phyloP scores from a whole-genome alignment of 371 early-diverging fungal species.

The Basidiobolus meristosporus region DNA sequence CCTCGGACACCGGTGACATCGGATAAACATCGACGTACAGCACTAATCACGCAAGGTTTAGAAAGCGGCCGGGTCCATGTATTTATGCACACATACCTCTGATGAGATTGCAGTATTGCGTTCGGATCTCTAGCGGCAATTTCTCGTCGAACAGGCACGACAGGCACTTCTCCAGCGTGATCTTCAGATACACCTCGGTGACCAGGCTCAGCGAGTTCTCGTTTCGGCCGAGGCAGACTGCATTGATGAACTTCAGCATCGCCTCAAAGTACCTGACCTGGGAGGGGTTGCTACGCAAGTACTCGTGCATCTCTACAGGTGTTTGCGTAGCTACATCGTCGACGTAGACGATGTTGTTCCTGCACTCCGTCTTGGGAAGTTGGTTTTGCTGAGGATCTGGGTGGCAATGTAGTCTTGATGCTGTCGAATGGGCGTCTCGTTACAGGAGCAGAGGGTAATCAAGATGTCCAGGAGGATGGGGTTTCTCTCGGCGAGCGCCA shows the following conservation, averaged over 20 bases:
- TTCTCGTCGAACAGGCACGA: constrained; percentile 12
- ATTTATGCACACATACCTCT: constrained; percentile 16
- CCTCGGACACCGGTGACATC: too few species aligned
- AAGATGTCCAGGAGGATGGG: constrained; percentile 11
- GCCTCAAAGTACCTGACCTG: constrained; percentile 2
- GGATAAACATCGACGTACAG: too few species aligned
- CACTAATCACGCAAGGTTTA: constrained; percentile 3
- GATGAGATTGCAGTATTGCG: constrained; percentile 17
- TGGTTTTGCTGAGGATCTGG: too few species aligned
- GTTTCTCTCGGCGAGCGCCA: constrained; percentile 8
- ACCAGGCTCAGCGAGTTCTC: constrained; percentile 3
- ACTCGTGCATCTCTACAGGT: not conserved
- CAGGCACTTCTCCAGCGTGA: constrained; percentile 16
- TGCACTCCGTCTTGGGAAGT: too few species aligned
- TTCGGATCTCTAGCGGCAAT: constrained; percentile 13
- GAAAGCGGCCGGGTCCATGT: too few species aligned
- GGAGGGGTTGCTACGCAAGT: not conserved
- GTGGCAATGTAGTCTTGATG: too few species aligned
- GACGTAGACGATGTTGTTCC: too few species aligned
- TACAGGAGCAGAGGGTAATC: constrained; percentile 9
- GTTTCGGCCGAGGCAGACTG: constrained; percentile 10
- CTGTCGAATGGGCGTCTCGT: too few species aligned
- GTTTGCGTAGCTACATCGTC: not conserved
- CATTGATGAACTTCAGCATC: constrained; percentile 6
- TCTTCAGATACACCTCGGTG: constrained; percentile 4